These are phyloP conservation scores for Dalechampia spathulata DNA, from an alignment of 441 rosid genomes.

Conservation along the genomic window DNA sequence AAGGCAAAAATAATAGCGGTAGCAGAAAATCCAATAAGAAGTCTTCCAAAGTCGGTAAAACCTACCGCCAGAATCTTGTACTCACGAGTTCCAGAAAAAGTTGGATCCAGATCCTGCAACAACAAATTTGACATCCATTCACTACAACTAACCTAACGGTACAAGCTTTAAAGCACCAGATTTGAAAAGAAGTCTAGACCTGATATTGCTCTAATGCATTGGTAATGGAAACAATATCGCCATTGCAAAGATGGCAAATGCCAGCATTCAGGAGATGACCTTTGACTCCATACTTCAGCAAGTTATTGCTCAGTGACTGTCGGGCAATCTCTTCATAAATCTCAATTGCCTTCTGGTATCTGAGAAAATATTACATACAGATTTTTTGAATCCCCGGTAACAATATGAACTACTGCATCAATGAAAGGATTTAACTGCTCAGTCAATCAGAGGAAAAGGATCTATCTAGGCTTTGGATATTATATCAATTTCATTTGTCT, in stretches of 20 bases:
- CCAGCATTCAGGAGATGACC: constrained; percentile 99
- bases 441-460: too few species aligned
- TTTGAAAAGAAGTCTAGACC: constrained; percentile 33
- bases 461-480: neutral
- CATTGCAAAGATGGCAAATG: constrained; percentile 91
- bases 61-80: constrained; percentile 57
- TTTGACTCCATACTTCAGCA: constrained; percentile 95
- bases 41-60: neutral
- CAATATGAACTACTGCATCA: neutral
- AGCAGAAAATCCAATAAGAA: neutral
- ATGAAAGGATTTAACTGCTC: too few species aligned
- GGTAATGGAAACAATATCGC: constrained; percentile 74
- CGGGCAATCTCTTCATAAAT: constrained; percentile 85
- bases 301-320: constrained; percentile 65
- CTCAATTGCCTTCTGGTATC: constrained; percentile 81
- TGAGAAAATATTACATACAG: constrained; percentile 26
- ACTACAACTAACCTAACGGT: neutral
- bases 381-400: constrained; percentile 4
- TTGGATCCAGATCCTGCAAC: constrained; percentile 90
- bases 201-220: constrained; percentile 91
- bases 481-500: neutral
- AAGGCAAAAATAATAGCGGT: too few species aligned
- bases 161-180: neutral
- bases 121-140: constrained; percentile 12
- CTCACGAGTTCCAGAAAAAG: constrained; percentile 90